phyloP scores from a whole-genome alignment of 768 basidiomycete genomes.

The Kwoniella botswanensis region DNA sequence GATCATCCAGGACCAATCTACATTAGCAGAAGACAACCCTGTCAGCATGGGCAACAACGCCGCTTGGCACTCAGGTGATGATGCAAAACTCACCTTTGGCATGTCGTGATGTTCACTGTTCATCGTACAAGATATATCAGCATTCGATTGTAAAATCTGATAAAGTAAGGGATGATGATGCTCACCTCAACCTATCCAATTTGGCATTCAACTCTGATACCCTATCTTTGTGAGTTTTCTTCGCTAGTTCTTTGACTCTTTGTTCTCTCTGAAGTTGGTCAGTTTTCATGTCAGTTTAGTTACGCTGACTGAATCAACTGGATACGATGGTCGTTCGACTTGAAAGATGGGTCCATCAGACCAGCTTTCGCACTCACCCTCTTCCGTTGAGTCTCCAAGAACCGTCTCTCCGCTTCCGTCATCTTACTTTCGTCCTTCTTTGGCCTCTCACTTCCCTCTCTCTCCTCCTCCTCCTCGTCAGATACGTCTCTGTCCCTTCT shows the following conservation, averaged over 20 bases:
- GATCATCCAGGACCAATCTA: constrained; percentile 52
- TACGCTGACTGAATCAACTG: background rate
- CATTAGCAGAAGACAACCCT: background rate
- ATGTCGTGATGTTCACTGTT: constrained; percentile 57
- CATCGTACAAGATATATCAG: background rate
- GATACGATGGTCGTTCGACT: no score
- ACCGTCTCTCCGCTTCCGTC: constrained; percentile 57
- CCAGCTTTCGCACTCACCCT: constrained; percentile 44
- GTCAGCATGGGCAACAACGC: no score
- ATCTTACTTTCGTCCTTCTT: constrained; percentile 34
- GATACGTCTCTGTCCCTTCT: background rate
- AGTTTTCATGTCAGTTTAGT: no score
- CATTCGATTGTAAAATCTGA: background rate
- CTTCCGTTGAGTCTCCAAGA: constrained; percentile 52
- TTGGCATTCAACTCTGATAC: constrained; percentile 54
- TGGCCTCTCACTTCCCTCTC: background rate
- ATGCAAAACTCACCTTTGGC: constrained; percentile 49
- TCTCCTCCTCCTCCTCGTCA: background rate
- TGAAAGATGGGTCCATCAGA: background rate
- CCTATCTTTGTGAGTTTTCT: constrained; percentile 56
- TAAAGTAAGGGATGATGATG: constrained; percentile 6
- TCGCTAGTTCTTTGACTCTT: constrained; percentile 47
- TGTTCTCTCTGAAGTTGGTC: constrained; percentile 39
- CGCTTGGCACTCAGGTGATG: no score
- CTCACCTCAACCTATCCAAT: constrained; percentile 51